Evolutionary conservation across 2,329 filamentous ascomycete genomes (phyloP), one percentile per base, ranked within the genome.

Genomic region (Drechslerella dactyloides): DNA sequence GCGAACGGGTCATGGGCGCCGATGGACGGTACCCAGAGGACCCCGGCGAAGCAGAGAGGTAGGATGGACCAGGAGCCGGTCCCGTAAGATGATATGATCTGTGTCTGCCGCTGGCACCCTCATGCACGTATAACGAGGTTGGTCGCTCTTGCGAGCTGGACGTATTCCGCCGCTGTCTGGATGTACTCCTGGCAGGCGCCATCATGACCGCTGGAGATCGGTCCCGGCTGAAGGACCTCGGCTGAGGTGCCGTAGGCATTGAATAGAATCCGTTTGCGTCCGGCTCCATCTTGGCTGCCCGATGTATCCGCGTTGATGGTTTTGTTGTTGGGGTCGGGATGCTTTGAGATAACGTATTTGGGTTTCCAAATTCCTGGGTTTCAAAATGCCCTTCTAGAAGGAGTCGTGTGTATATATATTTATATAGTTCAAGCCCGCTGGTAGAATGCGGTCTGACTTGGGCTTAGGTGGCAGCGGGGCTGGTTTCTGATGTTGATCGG

Each of bases 221-320:
- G 48, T 72, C 68, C 35, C 68, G 54, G 23, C 68, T 72, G 46
- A 52, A 72, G 7, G 68, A 65, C 50, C 68, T 56, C 24, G 33
- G 52, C 30, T 54, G 60, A 21, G 68, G 68, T 24, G 68, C 68
- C 23, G 68, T 60, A 17, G 68, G 68, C 60, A 72, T 72, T 52
- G 60, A 21, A 44, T 72, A 72, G 48, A 72, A 72, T 8, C 60
- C 68, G 51, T 72, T 72, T 72, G 68, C 60, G 68, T 72, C 68
- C 55, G 55, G 60, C 55, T 72, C 68, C 68, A 72, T 72, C 10
- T 11, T 60, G 33, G 19, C 51, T 72, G 54, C 60, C 59, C 60
- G n/a, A 13, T 57, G 48, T 21, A 50, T 11, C 30, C 42, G 44
- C 37, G 35, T 50, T 70, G 44, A 19, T 65, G 42, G 24, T 46